Percentiles rank a stretch among this genome's conserved stretches.
Conservation (phyloP, 2,329 filamentous ascomycete genomes). For the Annulohypoxylon truncatum region DNA sequence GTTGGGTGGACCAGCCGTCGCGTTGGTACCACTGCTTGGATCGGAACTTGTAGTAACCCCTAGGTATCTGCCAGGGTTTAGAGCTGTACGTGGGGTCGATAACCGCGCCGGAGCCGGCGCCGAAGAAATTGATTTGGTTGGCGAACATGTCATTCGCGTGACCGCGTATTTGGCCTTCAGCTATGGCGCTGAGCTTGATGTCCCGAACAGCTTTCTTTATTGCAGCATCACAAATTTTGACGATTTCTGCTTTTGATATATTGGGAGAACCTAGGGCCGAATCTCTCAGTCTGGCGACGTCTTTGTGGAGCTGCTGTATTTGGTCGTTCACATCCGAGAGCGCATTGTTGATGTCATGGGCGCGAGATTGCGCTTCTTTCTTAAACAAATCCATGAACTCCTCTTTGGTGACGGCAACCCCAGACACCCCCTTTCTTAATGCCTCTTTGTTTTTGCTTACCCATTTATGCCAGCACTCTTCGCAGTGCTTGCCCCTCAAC, state of each 20-base stretch:
- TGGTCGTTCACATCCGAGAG: slow-evolving; percentile 33
- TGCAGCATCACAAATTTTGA: slow-evolving; percentile 54
- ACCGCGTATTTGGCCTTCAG: slow-evolving; percentile 59
- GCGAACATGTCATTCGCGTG: slow-evolving; percentile 59
- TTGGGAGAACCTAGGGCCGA: slow-evolving; percentile 43
- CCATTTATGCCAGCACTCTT: slow-evolving; percentile 53
- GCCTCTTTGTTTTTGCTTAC: slow-evolving; percentile 61
- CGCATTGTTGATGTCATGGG: slow-evolving; percentile 41
- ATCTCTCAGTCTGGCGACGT: slow-evolving; percentile 48
- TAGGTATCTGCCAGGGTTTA: slow-evolving; percentile 60
- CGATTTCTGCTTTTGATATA: slow-evolving; percentile 55
- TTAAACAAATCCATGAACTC: slow-evolving; percentile 49
- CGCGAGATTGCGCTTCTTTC: slow-evolving; percentile 48
- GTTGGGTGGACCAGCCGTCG: slow-evolving; percentile 45
- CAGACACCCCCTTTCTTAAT: slow-evolving; percentile 53
- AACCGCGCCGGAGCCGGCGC: slow-evolving; percentile 70
- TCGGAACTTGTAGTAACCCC: slow-evolving; percentile 35
- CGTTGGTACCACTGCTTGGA: slow-evolving; percentile 46
- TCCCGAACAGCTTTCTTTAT: slow-evolving; percentile 59
- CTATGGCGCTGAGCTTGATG: slow-evolving; percentile 60
- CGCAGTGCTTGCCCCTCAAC: neutral
- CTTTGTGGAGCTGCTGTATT: slow-evolving; percentile 38
- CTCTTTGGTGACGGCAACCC: slow-evolving; percentile 48
- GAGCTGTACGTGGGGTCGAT: slow-evolving; percentile 72
- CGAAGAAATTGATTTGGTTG: slow-evolving; percentile 79